Conservation (phyloP, 169 alveolate species). For the Neospora caninum region DNA sequence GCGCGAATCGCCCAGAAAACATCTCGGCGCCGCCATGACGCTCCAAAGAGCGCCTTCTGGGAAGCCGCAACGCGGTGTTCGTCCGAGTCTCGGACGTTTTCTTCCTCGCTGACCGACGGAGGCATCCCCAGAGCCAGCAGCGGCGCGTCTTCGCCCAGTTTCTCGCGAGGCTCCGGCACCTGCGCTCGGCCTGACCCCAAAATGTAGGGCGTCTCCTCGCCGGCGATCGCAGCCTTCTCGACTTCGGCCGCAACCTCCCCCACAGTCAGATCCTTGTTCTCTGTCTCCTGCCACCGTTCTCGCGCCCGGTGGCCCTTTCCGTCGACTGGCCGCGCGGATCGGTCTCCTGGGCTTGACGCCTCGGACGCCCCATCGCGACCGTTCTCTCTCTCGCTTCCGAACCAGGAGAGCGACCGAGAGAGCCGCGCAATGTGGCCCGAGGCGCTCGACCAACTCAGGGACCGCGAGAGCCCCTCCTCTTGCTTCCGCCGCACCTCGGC, state of each 20-base stretch:
- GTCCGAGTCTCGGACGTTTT: background rate
- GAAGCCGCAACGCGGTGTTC: background rate
- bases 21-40: background rate
- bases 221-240: background rate
- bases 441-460: background rate
- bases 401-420: background rate
- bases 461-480: background rate
- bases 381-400: background rate
- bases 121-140: background rate
- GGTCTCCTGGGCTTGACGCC: background rate
- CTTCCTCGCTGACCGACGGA: background rate
- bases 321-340: background rate
- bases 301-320: background rate
- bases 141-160: background rate
- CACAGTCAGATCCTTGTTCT: background rate
- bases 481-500: background rate
- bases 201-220: background rate
- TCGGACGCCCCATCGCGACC: background rate
- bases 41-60: background rate
- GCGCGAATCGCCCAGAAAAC: conserved; percentile 38
- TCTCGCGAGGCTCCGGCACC: background rate
- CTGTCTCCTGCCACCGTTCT: background rate
- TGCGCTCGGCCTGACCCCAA: background rate
- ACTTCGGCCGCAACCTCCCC: background rate
- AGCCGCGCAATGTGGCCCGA: background rate